Evolutionary conservation across 192 early-diverging fungal genomes (phyloP), one percentile per base, ranked within the genome.

Genomic region (Umbelopsis vinacea): DNA sequence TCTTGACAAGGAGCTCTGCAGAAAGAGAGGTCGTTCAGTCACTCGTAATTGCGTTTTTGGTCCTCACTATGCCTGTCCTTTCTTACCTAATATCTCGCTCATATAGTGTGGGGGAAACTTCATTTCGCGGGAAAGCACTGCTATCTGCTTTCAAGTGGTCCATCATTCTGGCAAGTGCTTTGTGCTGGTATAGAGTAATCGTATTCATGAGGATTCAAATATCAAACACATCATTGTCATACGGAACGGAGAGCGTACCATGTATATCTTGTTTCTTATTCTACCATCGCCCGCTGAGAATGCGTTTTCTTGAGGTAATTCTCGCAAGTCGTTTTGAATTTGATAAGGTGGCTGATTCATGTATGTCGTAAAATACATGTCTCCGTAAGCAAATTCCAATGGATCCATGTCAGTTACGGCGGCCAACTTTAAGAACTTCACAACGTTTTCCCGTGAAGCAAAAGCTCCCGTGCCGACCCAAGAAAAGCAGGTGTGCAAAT

Each of bases 281-380:
- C 82, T 77, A 22, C 81, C 83, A 15, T 78, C 72, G 15, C 76
- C 74, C 33, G 73, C 77, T 66, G 79, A 79, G 48, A 85, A 85
- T 9, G 76, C 83, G 26, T 70, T 75, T 66, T 78, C 76, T 52
- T 85, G 81, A 33, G 81, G 69, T 37, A 85, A 53, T 46, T 85
- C 83, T 24, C 35, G 66, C 22, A 85, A 68, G 23, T 80, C 70
- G 55, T 85, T 85, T 67, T 88, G 78, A 9, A 86, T 69, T 35
- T 83, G 82, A 67, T 86, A 86, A 3, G 87, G 83, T 15, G 79
- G 82, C 40, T 88, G 82, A 48, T 88, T 88, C 74, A 85, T 75
- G 46, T 77, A 88, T 3, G 77, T 79, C 8, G 82, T 82, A 72
- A 83, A 88, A 60, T 88, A 88, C 76, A 84, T 80, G 35, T 88